These are phyloP conservation scores for Kazachstania sp. DNA, from an alignment of 1,139 yeast genomes.

Conservation along the genomic window DNA sequence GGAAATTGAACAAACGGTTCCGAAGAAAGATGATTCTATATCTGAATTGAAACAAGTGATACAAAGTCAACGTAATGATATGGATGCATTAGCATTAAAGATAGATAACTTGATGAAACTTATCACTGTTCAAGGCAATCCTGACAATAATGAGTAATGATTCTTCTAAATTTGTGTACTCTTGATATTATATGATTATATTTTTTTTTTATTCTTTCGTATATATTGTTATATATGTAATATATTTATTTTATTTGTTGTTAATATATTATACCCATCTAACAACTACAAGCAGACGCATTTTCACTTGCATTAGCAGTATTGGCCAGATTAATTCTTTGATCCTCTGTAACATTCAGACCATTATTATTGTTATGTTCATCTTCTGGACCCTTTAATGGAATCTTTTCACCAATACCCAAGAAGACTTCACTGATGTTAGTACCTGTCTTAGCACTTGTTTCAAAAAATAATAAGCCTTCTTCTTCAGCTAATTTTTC, in stretches of 20 bases:
- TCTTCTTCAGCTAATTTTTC: constrained; percentile 73
- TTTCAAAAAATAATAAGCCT: constrained; percentile 82
- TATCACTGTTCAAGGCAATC: too few relatives aligned
- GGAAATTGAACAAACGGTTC: neutral
- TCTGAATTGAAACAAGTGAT: too few relatives aligned
- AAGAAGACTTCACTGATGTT: constrained; percentile 89
- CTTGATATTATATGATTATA: too few relatives aligned
- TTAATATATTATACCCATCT: neutral
- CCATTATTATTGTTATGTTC: constrained; percentile 11
- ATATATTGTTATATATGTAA: neutral
- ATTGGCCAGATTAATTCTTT: constrained; percentile 20
- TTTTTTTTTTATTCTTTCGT: neutral
- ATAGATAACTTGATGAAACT: too few relatives aligned
- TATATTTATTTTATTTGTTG: neutral
- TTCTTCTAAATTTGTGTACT: too few relatives aligned
- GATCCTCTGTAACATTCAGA: constrained; percentile 18
- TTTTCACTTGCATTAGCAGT: constrained; percentile 15
- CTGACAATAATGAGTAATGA: too few relatives aligned
- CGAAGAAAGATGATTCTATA: too few relatives aligned
- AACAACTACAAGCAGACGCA: constrained; percentile 20
- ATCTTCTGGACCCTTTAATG: constrained; percentile 18
- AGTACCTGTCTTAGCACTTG: constrained; percentile 88
- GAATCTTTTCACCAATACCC: constrained; percentile 68
- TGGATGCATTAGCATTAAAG: too few relatives aligned
- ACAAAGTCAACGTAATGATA: too few relatives aligned